Evolutionary conservation across 441 rosid species (phyloP), one percentile per base, ranked within the genome.

Genomic region (Adansonia rubrostipa): DNA sequence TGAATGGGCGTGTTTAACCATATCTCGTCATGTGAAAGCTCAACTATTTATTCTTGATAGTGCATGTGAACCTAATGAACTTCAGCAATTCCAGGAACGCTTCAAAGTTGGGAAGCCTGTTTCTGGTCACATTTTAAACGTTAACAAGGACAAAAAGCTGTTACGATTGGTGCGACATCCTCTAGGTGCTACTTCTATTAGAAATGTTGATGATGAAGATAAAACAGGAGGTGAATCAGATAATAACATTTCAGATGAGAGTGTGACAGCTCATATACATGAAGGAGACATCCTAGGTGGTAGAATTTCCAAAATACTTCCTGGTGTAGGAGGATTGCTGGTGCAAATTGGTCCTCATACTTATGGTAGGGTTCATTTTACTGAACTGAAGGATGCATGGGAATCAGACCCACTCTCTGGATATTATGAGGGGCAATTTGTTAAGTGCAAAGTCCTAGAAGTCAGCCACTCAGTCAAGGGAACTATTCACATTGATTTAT

Each of bases 401-500:
- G 91, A 84, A 76, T 69, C 90, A 36, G 88, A 90, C 71, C 99
- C 99, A 73, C 82, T 97, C 80, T 85, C 91, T 84, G 92, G 86
- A 62, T 90, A 86, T 81, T 74, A 42, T 40, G 98, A 91, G 86
- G 98, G 97, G 77, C 92, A 97, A 69, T 97, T 94, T 82, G 93
- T 97, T 79, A 93, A 91, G 86, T 93, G 97, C 89, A 94, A 91
- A 87, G 97, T 97, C 83, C 80, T 97, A 78, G 98, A 97, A 84
- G 84, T 93, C 78, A 82, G 89, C 82, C 90, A 3, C 28, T 84
- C 98, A n/a, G 82, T 77, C 76, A 89, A 78, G 79, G 97, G 96
- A 64, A 91, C 88, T 80, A 33, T 80, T 82, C 98, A 90, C 77
- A 60, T 93, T 78, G 99, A 97, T 83, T 84, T 97, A 79, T 93